Base-by-base conservation (phyloP, 257 asterid species). In the Nicotiana obtusifolia region DNA sequence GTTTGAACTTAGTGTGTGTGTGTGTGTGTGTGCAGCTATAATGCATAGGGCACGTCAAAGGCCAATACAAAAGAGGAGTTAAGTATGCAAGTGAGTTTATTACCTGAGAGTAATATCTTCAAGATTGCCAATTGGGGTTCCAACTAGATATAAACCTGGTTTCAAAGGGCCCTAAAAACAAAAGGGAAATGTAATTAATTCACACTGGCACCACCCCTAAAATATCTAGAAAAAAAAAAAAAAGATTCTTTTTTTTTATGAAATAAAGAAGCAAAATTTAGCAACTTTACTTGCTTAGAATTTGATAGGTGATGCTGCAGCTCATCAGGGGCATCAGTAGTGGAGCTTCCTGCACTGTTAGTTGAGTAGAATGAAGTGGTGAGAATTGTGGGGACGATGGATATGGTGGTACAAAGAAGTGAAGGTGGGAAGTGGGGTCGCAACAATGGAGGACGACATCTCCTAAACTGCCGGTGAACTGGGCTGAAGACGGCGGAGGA, bases 71-170 rank as follows among this genome's bases (percentile, higher is more conserved):
- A 56, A 41, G 15, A 71, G 35, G 13, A 31, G 14, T 9, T 26
- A 24, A 22, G 78, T 0, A 47, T 44, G 44, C 53, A n/a, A 61
- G 22, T 22, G 69, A 81, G 52, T 22, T 81, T 75, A 93, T 81
- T 75, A 93, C 97, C 98, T 88, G 37, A 92, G 83, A 65, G 99
- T 95, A 83, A 95, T 95, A 86, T 95, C 98, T 88, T 94, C 98
- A 85, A 95, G 98, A 91, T 92, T 95, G 79, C 99, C 98, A 76
- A 95, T 92, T 64, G 99, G 98, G 10, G 98, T 95, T 83, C 97
- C 98, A 13, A 95, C 97, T 33, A 95, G 88, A 91, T 95, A 95
- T 33, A 94, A 81, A 57, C 98, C 99, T 77, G 97, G 93, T 88
- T 91, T 86, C 86, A 94, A 81, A 84, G 97, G 91, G 61, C 93